Base-by-base conservation (phyloP, 495 filamentous ascomycete species). In the Podospora didyma region DNA sequence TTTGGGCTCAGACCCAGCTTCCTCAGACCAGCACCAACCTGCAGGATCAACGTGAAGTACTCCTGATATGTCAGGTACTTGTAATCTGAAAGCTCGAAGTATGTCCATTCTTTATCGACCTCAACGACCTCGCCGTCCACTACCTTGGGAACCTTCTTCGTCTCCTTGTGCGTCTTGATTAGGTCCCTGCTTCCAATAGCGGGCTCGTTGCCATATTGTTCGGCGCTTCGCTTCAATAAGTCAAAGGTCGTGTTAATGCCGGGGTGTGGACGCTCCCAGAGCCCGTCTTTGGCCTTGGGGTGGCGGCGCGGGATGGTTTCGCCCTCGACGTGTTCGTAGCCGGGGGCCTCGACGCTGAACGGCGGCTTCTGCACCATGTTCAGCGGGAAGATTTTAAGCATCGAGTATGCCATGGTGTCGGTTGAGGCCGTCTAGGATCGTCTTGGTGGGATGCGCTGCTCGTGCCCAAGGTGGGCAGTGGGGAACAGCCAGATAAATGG, bases 21-120 rank as follows among this genome's bases (percentile, higher is more conserved):
- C 54, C 77, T 72, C 58, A 82, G 61, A n/a, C 79, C 85, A 16
- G 77, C 72, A 19, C 83, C 85, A 17, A 85, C 65, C 56, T 80
- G 73, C 17, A 81, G 57, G 10, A 74, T 75, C 42, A 74, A 64
- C 41, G 70, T 72, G 66, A 82, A 82, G 63, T 86, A 86, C 66
- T 88, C 82, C 45, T 69, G 70, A 70, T 84, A 88, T 41, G 79
- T 85, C 59, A 80, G 60, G 69, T 79, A 88, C 11, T 70, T 64
- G 72, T 84, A 88, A 14, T 72, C 70, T 49, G 79, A 79, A 35
- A 88, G 73, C 73, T 87, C 85, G 59, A 82, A 87, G 69, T 80
- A 87, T 4, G 76, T 80, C 85, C 85, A 88, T 58, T 84, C 75
- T 73, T 87, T 87, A 37, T 87, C 82, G 3, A 85, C 78, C 69